Conservation (phyloP, 768 basidiomycete species). For the Lactarius psammicola region DNA sequence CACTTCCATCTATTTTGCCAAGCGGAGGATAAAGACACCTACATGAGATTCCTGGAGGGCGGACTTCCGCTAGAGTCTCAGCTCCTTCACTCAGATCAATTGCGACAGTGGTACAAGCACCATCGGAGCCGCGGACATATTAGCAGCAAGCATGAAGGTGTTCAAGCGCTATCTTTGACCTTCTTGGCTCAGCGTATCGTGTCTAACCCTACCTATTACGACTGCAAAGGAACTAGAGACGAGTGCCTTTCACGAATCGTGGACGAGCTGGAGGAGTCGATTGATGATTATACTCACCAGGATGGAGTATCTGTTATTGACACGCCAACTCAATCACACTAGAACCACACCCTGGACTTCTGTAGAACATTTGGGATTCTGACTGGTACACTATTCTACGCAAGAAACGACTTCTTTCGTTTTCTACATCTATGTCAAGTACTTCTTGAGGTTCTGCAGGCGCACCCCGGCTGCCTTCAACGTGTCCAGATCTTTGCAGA, state of each 20-base stretch:
- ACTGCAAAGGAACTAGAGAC: conserved; percentile 47
- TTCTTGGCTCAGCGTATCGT: conserved; percentile 69
- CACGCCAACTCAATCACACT: not conserved
- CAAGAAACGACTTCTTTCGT: conserved; percentile 2
- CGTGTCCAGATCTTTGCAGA: conserved; percentile 93
- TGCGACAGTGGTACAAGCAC: conserved; percentile 50
- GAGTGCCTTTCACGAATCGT: conserved; percentile 68
- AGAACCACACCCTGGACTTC: not conserved
- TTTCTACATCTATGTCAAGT: conserved; percentile 37
- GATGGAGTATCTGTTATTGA: conserved; percentile 15
- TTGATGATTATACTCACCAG: conserved; percentile 3
- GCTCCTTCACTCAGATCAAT: conserved; percentile 50
- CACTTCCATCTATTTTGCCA: conserved; percentile 89
- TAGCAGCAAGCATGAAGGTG: conserved; percentile 58
- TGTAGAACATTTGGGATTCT: not conserved
- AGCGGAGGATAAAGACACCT: conserved; percentile 76
- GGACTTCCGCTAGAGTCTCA: conserved; percentile 89
- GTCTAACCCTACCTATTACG: conserved; percentile 87
- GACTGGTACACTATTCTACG: conserved; percentile 10
- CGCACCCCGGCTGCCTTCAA: conserved; percentile 78
- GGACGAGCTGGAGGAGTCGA: conserved; percentile 46
- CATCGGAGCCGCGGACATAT: conserved; percentile 42
- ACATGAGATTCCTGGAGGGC: conserved; percentile 80
- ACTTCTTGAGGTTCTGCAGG: conserved; percentile 72
- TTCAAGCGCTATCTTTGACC: conserved; percentile 79